These are phyloP conservation scores for Stagonosporopsis vannaccii DNA, from an alignment of 2,329 filamentous ascomycete genomes.

Conservation along the genomic window DNA sequence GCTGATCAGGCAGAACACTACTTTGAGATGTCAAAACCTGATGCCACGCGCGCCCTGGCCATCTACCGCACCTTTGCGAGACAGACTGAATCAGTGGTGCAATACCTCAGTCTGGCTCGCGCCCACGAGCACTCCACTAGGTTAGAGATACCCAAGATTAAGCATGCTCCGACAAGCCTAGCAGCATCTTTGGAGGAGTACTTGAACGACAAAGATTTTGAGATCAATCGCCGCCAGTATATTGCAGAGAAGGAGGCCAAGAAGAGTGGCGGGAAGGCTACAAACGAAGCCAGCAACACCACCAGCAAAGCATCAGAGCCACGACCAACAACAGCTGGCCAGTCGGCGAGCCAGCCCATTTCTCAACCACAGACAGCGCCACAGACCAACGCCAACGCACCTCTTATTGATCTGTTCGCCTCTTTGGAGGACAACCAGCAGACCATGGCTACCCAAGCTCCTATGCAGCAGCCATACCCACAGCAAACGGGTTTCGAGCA, in stretches of 20 bases:
- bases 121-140: slow-evolving; percentile 92
- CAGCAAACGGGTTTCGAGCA: slow-evolving; percentile 39
- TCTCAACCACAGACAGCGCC: slow-evolving; percentile 30
- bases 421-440: slow-evolving; percentile 46
- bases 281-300: slow-evolving; percentile 36
- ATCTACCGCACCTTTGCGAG: slow-evolving; percentile 93
- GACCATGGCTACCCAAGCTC: slow-evolving; percentile 45
- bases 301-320: slow-evolving; percentile 49
- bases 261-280: slow-evolving; percentile 56
- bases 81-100: slow-evolving; percentile 91
- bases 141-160: slow-evolving; percentile 93
- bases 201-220: slow-evolving; percentile 92
- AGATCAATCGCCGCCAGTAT: slow-evolving; percentile 90
- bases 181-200: slow-evolving; percentile 93
- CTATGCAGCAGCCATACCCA: slow-evolving; percentile 44
- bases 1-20: slow-evolving; percentile 75
- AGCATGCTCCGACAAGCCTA: slow-evolving; percentile 93
- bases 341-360: slow-evolving; percentile 36
- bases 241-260: slow-evolving; percentile 84
- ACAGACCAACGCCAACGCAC: slow-evolving; percentile 27
- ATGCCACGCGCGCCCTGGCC: slow-evolving; percentile 88
- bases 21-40: slow-evolving; percentile 95
- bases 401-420: slow-evolving; percentile 45
- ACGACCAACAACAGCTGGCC: slow-evolving; percentile 37
- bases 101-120: slow-evolving; percentile 84